Evolutionary conservation across 2,329 filamentous ascomycete genomes (phyloP), one percentile per base, ranked within the genome.

Genomic region (Ramularia collo-cygni): DNA sequence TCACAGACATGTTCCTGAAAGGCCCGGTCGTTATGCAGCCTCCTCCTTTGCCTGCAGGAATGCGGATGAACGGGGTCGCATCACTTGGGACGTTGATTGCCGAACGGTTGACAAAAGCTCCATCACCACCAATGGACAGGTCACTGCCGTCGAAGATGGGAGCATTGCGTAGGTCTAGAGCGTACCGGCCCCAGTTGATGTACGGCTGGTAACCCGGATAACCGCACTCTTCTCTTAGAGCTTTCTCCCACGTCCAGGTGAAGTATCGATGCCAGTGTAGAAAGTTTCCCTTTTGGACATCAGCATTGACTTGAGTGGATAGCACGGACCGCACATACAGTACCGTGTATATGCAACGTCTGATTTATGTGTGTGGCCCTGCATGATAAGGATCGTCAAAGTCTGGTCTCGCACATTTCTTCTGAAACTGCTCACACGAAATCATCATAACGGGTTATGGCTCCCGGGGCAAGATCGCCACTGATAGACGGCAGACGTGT

Each of bases 101-200:
- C 3, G 39, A 14, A 12, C 26, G 31, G 13, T 28, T 13, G 9
- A 29, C 14, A 13, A 42, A 48, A 6, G 35, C 48, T 15, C 59
- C 58, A 30, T 61, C 54, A n/a, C 54, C 53, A 32, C 51, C 46
- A 17, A 62, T 51, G 9, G 66, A 63, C 15, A 66, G 70, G 12
- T 66, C 66, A 40, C 65, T 70, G 36, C 75, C 75, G 48, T 79
- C 74, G 38, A 79, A 76, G 38, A 77, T 51, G 3, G 74, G 71
- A 0, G 72, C 75, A 33, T 66, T 65, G 29, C 51, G 31, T 4
- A 55, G 45, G 31, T 76, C 67, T 2, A 61, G 45, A 2, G 67
- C 61, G 58, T 67, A 69, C 37, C 64, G 64, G 2, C 65, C 65
- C 70, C 47, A 49, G 38, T 49, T 47, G 37, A 49, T 26, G 36